Evolutionary conservation across 306 rosid species (phyloP), one percentile per base, ranked within the genome.

Genomic region (Vigna mungo): DNA sequence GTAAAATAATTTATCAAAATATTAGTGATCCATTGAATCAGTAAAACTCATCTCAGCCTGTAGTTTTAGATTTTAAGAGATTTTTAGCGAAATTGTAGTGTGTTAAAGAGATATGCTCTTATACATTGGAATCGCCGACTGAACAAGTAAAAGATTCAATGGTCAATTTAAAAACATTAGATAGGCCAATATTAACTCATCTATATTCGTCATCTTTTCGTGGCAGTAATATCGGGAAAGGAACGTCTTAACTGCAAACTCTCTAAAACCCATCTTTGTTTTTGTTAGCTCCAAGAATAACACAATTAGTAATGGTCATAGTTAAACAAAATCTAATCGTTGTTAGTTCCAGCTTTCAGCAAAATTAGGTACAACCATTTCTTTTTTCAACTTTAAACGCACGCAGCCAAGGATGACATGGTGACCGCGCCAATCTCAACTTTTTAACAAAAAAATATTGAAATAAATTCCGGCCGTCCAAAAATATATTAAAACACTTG

Each of bases 1-100:
- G 82, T 37, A 7, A 11, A 6, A 16, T 10, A 18, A 18, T 9
- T 41, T 55, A 4, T 65, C 32, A 53, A 17, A 69, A 23, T 82
- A 76, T 80, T 86, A 85, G 87, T 47, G 10, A 9, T 83, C 51
- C 70, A 36, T 51, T 52, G 54, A 34, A 66, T 46, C 21, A 16
- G 12, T 3, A n/a, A 25, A 65, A 65, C 44, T 65, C 20, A 18
- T 32, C 20, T 41, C 12, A 23, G 68, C 68, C 56, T 36, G 9
- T 23, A 23, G 55, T 56, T 73, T 73, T 58, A 43, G 25, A 39
- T 41, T n/a, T n/a, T 21, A 39, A 43, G 41, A 46, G 16, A 16
- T 8, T 9, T 18, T 6, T 63, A 9, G 12, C 6, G 6, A 17
- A 34, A 39, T 36, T 44, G 14, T 46, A 39, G 51, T 18, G 53